Conservation (phyloP, 148 eudicot genomes). For the Spergularia bocconei region DNA sequence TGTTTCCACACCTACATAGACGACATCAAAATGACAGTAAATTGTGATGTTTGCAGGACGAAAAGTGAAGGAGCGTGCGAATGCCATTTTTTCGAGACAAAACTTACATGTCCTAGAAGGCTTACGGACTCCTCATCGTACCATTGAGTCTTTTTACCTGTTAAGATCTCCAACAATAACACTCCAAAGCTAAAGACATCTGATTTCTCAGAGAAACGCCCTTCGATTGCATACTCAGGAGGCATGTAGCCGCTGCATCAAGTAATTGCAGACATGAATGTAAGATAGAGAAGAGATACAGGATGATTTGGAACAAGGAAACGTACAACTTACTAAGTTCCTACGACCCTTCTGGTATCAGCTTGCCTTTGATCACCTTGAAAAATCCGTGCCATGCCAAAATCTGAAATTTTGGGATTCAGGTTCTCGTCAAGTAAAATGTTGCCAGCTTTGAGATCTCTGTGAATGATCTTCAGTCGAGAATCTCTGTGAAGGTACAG, state of each 20-base stretch:
- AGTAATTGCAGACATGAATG: neutral
- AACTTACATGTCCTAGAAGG: constrained; percentile 44
- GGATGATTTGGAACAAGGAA: neutral
- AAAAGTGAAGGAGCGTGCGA: neutral
- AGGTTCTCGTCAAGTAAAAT: constrained; percentile 24
- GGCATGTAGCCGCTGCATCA: constrained; percentile 47
- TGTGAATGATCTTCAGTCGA: constrained; percentile 26
- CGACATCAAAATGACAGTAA: too few relatives aligned
- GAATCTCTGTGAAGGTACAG: constrained; percentile 35
- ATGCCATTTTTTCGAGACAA: neutral
- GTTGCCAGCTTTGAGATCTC: constrained; percentile 33
- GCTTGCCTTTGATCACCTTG: constrained; percentile 30
- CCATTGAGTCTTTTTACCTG: constrained; percentile 32
- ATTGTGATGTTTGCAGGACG: neutral
- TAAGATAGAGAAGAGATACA: neutral
- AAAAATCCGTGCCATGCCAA: constrained; percentile 45
- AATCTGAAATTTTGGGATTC: constrained; percentile 39
- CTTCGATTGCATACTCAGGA: constrained; percentile 58
- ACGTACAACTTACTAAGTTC: constrained; percentile 39
- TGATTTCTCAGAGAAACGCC: constrained; percentile 49
- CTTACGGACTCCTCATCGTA: constrained; percentile 25
- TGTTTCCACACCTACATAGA: constrained; percentile 17
- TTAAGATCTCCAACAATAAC: constrained; percentile 41
- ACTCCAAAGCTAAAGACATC: constrained; percentile 60
- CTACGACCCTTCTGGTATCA: constrained; percentile 36